Percentiles rank a stretch among this genome's conserved stretches.
Evolutionary conservation across 352 stramenopile species (phyloP).

Genomic region (Saprolegnia diclina): DNA sequence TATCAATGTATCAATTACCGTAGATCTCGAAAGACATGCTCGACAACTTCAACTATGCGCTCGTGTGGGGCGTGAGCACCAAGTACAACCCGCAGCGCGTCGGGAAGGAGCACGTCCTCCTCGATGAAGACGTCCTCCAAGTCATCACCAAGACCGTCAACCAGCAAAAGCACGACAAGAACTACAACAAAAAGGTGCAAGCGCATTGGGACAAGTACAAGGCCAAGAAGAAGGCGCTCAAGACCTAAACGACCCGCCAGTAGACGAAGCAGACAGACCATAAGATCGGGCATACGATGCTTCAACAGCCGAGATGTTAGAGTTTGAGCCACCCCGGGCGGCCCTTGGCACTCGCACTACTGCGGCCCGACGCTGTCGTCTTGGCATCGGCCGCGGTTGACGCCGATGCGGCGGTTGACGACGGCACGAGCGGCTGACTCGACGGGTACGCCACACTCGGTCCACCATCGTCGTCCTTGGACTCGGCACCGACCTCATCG

Average conservation of each 20-base stretch:
- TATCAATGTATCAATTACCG: not conserved
- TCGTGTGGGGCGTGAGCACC: slow-evolving; percentile 97
- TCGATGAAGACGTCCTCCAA: slow-evolving; percentile 98
- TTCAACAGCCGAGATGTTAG: not conserved
- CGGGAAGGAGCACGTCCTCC: slow-evolving; percentile 91
- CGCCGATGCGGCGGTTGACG: not conserved
- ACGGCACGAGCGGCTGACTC: not conserved
- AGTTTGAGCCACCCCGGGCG: slow-evolving; percentile 19
- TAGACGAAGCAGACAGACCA: too few relatives aligned
- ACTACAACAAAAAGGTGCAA: slow-evolving; percentile 95
- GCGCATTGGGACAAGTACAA: slow-evolving; percentile 96
- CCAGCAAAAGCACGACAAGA: slow-evolving; percentile 97
- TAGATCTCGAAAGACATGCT: slow-evolving; percentile 90
- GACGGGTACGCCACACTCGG: not conserved
- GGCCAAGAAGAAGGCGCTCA: slow-evolving; percentile 92
- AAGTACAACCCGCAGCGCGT: slow-evolving; percentile 97
- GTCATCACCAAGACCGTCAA: slow-evolving; percentile 98
- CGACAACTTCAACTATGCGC: slow-evolving; percentile 96
- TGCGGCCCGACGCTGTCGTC: not conserved
- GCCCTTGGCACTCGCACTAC: not conserved
- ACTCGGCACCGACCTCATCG: slow-evolving; percentile 13
- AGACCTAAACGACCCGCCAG: slow-evolving; percentile 47
- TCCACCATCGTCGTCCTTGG: not conserved
- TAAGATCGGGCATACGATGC: too few relatives aligned
- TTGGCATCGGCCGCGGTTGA: not conserved